A percentile compares a stretch with the other conserved stretches of the same genome.
These are phyloP conservation scores for Pseudogymnoascus sp. DNA, from an alignment of 2,329 filamentous ascomycete species.

Conservation along the genomic window DNA sequence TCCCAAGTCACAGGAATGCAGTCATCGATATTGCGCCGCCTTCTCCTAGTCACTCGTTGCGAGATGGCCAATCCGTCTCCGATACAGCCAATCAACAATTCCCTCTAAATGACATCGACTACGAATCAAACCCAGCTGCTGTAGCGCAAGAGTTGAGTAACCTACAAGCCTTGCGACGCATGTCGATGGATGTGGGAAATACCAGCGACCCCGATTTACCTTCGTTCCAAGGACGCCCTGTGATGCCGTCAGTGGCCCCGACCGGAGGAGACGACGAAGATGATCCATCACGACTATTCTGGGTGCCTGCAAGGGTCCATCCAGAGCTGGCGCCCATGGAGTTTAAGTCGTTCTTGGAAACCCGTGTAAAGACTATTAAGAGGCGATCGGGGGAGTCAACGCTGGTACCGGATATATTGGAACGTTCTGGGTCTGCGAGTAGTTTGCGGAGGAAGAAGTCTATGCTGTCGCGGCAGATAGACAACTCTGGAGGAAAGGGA, in stretches of 20 bases:
- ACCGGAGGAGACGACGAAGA: conserved; percentile 72
- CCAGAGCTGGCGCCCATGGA: conserved; percentile 92
- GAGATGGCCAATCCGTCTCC: conserved; percentile 34
- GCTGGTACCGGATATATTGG: conserved; percentile 47
- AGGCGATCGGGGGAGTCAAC: conserved; percentile 69
- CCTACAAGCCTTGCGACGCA: conserved; percentile 63
- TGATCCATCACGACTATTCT: conserved; percentile 81
- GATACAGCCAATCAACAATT: conserved; percentile 54
- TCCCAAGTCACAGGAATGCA: conserved; percentile 25
- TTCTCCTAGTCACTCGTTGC: conserved; percentile 34
- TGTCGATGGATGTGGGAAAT: conserved; percentile 69
- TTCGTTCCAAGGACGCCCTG: conserved; percentile 56
- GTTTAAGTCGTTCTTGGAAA: conserved; percentile 94
- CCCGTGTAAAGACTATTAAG: conserved; percentile 82
- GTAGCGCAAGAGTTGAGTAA: conserved; percentile 68
- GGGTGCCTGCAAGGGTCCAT: conserved; percentile 91
- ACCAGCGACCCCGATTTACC: conserved; percentile 65
- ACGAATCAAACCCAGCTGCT: conserved; percentile 64
- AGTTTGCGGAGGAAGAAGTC: conserved; percentile 82
- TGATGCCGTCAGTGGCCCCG: conserved; percentile 65
- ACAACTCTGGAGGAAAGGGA: conserved; percentile 55
- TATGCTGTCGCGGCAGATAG: conserved; percentile 88
- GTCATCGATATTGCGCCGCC: conserved; percentile 25
- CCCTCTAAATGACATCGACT: conserved; percentile 65
- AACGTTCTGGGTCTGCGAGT: conserved; percentile 47